These are phyloP conservation scores for Enterospora canceri DNA, from an alignment of 371 early-diverging fungal genomes.

Conservation along the genomic window DNA sequence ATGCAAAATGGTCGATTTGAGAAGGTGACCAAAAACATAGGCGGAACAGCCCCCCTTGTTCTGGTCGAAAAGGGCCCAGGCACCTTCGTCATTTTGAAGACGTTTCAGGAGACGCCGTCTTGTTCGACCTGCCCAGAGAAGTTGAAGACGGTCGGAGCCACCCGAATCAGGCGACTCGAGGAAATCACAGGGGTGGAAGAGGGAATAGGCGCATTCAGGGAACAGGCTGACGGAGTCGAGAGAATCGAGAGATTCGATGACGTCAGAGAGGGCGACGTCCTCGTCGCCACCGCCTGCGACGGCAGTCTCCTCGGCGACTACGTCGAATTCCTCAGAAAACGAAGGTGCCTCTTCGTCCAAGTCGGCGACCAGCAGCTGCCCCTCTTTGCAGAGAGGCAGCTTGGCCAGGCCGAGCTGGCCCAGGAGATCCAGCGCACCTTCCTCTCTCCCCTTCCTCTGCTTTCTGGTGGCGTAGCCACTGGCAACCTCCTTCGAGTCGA, in stretches of 20 bases:
- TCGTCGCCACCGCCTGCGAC: neutral
- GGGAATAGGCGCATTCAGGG: neutral
- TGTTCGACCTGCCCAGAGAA: slow-evolving; percentile 5
- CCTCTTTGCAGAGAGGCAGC: neutral
- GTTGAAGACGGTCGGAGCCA: neutral
- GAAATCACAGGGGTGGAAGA: slow-evolving; percentile 4
- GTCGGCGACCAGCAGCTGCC: neutral
- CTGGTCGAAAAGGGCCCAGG: neutral
- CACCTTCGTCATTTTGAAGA: slow-evolving; percentile 11
- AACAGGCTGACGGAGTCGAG: neutral
- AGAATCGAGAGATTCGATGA: neutral
- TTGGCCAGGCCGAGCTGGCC: neutral
- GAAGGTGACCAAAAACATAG: neutral
- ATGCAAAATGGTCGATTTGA: neutral
- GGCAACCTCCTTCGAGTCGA: neutral
- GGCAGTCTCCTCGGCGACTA: neutral
- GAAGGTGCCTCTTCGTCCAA: neutral
- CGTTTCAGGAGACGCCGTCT: neutral
- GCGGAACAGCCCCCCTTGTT: neutral
- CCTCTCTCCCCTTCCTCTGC: neutral
- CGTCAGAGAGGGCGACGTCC: neutral
- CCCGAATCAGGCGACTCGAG: neutral
- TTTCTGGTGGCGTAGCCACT: no score
- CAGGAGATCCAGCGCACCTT: neutral
- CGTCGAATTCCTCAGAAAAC: neutral